Conservation (phyloP, 2,329 filamentous ascomycete genomes). For the Teratosphaeria epicoccoides region DNA sequence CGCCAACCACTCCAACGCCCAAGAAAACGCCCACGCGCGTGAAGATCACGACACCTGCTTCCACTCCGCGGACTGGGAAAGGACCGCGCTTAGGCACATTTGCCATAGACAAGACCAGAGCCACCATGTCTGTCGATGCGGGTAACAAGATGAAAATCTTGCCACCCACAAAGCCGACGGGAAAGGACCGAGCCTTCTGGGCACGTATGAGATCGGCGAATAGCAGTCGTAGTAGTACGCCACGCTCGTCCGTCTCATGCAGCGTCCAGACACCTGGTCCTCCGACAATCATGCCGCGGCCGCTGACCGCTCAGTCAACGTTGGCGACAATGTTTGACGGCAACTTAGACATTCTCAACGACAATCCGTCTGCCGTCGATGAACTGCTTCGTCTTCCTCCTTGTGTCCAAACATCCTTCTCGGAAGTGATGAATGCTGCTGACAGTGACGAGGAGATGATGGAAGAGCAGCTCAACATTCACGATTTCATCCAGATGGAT, state of each 20-base stretch:
- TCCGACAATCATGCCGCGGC: conserved; percentile 6
- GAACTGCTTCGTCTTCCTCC: conserved; percentile 28
- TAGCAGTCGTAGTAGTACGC: conserved; percentile 21
- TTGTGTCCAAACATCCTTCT: conserved; percentile 40
- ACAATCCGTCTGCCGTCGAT: conserved; percentile 44
- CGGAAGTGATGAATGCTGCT: conserved; percentile 38
- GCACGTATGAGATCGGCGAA: conserved; percentile 18
- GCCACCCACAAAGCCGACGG: conserved; percentile 11
- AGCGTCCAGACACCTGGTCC: conserved; percentile 10
- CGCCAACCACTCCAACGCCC: conserved; percentile 13
- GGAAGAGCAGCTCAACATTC: conserved; percentile 14
- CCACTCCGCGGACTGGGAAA: conserved; percentile 8
- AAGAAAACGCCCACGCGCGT: neutral
- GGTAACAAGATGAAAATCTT: conserved; percentile 11
- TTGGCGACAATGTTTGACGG: conserved; percentile 25
- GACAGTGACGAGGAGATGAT: conserved; percentile 11
- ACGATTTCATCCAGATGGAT: conserved; percentile 19
- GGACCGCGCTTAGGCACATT: conserved; percentile 18
- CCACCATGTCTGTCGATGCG: conserved; percentile 11
- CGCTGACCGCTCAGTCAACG: conserved; percentile 25
- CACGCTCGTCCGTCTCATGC: conserved; percentile 17
- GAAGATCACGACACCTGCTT: conserved; percentile 2
- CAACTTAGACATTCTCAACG: conserved; percentile 56
- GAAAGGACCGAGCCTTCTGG: conserved; percentile 22
- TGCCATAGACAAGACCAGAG: conserved; percentile 17